Conservation (phyloP, 805 yeast species). For the Ogataea trehaloabstinens region DNA sequence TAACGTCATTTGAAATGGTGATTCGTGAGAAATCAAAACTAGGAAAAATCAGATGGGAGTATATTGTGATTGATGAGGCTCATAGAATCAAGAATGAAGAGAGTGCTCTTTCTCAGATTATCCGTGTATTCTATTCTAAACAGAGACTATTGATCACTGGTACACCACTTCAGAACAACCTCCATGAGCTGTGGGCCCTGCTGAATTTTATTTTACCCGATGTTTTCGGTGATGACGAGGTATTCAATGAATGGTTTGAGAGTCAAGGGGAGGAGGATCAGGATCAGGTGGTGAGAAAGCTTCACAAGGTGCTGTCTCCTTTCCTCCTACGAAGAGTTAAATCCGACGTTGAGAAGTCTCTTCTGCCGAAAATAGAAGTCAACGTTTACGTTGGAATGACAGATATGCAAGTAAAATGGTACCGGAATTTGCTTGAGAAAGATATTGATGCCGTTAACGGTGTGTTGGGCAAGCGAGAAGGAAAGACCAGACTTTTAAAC, state of each 20-base stretch:
- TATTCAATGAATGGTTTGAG: constrained; percentile 92
- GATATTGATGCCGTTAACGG: constrained; percentile 97
- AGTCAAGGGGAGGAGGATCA: constrained; percentile 62
- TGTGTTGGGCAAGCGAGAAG: constrained; percentile 89
- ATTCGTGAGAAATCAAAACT: constrained; percentile 80
- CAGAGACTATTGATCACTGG: constrained; percentile 90
- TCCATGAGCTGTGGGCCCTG: constrained; percentile 96
- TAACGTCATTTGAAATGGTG: constrained; percentile 92
- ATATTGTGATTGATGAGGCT: constrained; percentile 92
- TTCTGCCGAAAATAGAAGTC: constrained; percentile 86
- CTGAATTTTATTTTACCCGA: constrained; percentile 89
- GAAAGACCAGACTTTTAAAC: constrained; percentile 84
- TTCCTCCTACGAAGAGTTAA: constrained; percentile 86
- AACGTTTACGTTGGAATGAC: constrained; percentile 93
- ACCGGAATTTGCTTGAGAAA: constrained; percentile 80
- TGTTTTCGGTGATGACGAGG: constrained; percentile 87
- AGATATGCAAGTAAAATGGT: constrained; percentile 93
- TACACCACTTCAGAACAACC: constrained; percentile 90
- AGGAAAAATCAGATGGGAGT: constrained; percentile 88
- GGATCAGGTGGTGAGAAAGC: constrained; percentile 80
- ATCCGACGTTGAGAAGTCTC: constrained; percentile 87
- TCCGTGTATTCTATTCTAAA: constrained; percentile 80
- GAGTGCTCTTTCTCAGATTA: constrained; percentile 87
- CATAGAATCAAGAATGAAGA: constrained; percentile 96
- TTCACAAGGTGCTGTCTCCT: constrained; percentile 86